phyloP scores from a whole-genome alignment of 2,329 filamentous ascomycete genomes.

The Ophiocordyceps camponoti-floridani region DNA sequence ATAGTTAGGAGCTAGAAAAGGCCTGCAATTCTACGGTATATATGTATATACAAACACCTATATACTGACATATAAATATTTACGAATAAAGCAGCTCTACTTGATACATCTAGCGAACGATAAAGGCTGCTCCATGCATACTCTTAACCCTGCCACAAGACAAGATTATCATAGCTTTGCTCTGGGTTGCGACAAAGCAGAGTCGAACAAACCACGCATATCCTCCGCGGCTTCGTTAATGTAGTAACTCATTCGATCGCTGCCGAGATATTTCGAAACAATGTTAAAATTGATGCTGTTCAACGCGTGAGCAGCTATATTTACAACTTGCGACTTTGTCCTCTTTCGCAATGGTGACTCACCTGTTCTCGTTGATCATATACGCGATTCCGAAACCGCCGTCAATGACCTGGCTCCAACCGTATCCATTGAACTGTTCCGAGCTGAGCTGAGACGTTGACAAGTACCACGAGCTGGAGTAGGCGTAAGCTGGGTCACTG shows the following conservation, averaged over 20 bases:
- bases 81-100: too few species aligned
- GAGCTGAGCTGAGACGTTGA: constrained; percentile 79
- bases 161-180: neutral
- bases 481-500: constrained; percentile 69
- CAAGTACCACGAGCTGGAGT: constrained; percentile 79
- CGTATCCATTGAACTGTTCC: constrained; percentile 98
- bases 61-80: neutral
- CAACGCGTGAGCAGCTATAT: too few species aligned
- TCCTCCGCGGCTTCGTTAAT: constrained; percentile 86
- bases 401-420: constrained; percentile 95
- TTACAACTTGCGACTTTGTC: too few species aligned
- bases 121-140: too few species aligned
- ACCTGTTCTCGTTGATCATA: constrained; percentile 99
- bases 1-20: too few species aligned
- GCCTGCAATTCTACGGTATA: neutral
- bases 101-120: too few species aligned
- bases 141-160: neutral
- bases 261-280: constrained; percentile 81
- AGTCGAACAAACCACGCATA: constrained; percentile 58
- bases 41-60: neutral
- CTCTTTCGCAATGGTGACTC: constrained; percentile 4
- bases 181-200: neutral
- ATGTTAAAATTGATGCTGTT: constrained; percentile 90
- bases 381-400: constrained; percentile 95
- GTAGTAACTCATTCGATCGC: constrained; percentile 88